Percentiles rank a stretch among this genome's conserved stretches.
These are phyloP conservation scores for Fistulifera pelliculosa DNA, from an alignment of 108 stramenopile genomes.

Conservation along the genomic window DNA sequence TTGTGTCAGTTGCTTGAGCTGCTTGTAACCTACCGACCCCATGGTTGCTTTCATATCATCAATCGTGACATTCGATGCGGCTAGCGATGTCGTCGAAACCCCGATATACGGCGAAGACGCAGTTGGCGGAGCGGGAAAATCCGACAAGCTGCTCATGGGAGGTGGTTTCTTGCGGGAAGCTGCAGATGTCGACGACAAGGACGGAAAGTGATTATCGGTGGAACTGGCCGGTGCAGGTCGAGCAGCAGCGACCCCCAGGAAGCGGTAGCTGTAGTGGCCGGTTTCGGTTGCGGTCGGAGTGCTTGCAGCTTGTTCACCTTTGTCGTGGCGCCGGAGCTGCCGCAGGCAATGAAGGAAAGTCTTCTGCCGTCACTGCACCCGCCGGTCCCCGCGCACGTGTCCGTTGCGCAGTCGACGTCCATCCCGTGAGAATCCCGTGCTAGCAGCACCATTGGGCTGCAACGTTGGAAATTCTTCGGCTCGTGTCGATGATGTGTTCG, in stretches of 20 bases:
- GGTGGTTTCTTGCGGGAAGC: conserved; percentile 8
- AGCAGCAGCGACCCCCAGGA: conserved; percentile 3
- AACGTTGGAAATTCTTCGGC: conserved; percentile 63
- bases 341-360: conserved; percentile 35
- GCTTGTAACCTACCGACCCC: conserved; percentile 64
- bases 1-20: conserved; percentile 56
- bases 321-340: conserved; percentile 5
- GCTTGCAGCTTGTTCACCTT: conserved; percentile 7
- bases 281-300: neutral
- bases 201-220: conserved; percentile 13
- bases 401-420: conserved; percentile 26
- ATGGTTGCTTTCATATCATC: conserved; percentile 63
- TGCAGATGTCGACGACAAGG: neutral
- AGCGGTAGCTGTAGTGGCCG: neutral
- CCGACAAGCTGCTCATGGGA: conserved; percentile 18
- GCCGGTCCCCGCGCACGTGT: conserved; percentile 8
- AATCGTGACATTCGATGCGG: conserved; percentile 33
- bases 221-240: conserved; percentile 13
- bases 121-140: conserved; percentile 42
- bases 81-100: conserved; percentile 11
- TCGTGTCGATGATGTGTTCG: conserved; percentile 16
- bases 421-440: conserved; percentile 15
- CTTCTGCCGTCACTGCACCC: conserved; percentile 22
- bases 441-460: conserved; percentile 7
- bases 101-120: conserved; percentile 20